Percentiles rank a stretch among this genome's conserved stretches.
Evolutionary conservation across 1,284 basidiomycete genomes (phyloP).

Genomic region (Melampsora medusae): DNA sequence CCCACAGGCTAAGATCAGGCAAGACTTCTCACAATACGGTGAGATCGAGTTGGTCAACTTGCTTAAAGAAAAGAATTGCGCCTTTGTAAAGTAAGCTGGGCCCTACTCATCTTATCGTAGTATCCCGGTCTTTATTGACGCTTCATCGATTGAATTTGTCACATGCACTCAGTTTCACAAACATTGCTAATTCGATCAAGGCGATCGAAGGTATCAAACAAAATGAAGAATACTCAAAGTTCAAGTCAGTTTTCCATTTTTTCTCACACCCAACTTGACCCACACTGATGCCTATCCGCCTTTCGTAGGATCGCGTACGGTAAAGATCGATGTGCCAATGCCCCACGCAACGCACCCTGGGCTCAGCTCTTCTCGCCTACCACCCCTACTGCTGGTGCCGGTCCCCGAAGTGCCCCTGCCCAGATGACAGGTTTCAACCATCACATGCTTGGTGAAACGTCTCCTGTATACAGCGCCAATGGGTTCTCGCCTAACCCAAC

Average conservation of each 20-base stretch:
- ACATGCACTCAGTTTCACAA: constrained; percentile 58
- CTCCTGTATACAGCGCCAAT: constrained; percentile 26
- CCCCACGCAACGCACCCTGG: constrained; percentile 43
- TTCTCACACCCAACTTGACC: background rate
- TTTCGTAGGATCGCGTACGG: constrained; percentile 69
- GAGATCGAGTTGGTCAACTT: constrained; percentile 81
- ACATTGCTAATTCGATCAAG: constrained; percentile 89
- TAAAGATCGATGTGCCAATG: constrained; percentile 86
- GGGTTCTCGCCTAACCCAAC: constrained; percentile 37
- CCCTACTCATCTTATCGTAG: background rate
- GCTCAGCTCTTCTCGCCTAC: constrained; percentile 44
- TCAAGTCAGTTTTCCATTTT: constrained; percentile 47
- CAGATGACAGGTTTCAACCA: constrained; percentile 45
- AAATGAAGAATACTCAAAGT: constrained; percentile 50
- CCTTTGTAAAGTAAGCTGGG: constrained; percentile 76
- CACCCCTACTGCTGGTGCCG: constrained; percentile 18
- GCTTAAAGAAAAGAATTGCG: constrained; percentile 91
- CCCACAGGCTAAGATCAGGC: constrained; percentile 60
- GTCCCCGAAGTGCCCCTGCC: constrained; percentile 42
- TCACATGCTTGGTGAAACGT: constrained; percentile 32
- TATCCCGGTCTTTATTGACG: constrained; percentile 51
- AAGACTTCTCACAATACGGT: constrained; percentile 45
- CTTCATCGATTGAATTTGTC: background rate
- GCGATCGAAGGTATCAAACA: constrained; percentile 87
- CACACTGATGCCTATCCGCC: constrained; percentile 67